phyloP scores from a whole-genome alignment of 495 filamentous ascomycete species.

The Tuber melanosporum region DNA sequence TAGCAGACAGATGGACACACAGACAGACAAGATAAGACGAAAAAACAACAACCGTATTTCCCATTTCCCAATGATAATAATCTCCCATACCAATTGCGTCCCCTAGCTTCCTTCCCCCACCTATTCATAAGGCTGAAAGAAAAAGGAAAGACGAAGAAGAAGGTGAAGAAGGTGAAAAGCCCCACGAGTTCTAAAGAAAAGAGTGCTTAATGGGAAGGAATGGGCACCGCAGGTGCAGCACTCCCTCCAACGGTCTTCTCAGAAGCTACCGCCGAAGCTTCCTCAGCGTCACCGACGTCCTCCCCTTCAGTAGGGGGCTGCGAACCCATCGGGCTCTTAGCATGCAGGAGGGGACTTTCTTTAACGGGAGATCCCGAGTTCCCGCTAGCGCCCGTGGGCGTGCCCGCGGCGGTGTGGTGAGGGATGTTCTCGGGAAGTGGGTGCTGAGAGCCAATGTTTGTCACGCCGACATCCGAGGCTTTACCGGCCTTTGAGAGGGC shows the following conservation, averaged over 20 bases:
- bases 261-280: constrained; percentile 3
- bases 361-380: constrained; percentile 41
- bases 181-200: neutral
- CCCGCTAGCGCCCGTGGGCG: constrained; percentile 47
- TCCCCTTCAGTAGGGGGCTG: constrained; percentile 38
- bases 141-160: neutral
- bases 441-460: constrained; percentile 87
- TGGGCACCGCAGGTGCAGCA: constrained; percentile 15
- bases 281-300: constrained; percentile 21
- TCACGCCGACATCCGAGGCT: constrained; percentile 86
- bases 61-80: constrained; percentile 4
- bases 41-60: constrained; percentile 3
- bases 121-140: neutral
- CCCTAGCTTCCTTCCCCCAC: neutral
- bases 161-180: neutral
- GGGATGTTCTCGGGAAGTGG: constrained; percentile 95
- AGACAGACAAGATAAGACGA: neutral
- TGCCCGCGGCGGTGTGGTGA: constrained; percentile 58
- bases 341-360: constrained; percentile 35
- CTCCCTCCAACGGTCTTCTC: constrained; percentile 13
- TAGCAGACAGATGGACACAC: neutral
- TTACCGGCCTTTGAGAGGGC: constrained; percentile 98
- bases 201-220: constrained; percentile 16
- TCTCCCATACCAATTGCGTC: neutral
- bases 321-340: constrained; percentile 37